These are phyloP conservation scores for Epichloe sylvatica DNA, from an alignment of 2,329 filamentous ascomycete species.

Conservation along the genomic window DNA sequence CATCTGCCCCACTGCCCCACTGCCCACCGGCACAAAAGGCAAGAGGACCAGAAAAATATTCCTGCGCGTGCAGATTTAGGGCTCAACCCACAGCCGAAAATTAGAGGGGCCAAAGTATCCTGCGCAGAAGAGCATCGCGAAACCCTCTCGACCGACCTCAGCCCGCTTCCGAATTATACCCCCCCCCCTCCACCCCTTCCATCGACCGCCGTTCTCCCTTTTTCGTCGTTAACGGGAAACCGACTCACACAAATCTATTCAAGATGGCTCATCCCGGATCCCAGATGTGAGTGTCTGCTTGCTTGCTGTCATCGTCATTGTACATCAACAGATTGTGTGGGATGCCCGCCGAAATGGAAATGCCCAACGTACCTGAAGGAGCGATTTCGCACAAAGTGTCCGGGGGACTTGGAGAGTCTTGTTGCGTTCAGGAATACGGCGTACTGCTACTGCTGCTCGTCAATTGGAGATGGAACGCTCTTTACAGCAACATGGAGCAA, in stretches of 20 bases:
- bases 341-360: background rate
- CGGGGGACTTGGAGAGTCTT: background rate
- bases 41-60: background rate
- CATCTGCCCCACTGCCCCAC: background rate
- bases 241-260: slow-evolving; percentile 18
- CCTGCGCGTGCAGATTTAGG: slow-evolving; percentile 12
- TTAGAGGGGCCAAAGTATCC: slow-evolving; percentile 5
- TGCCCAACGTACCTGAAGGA: background rate
- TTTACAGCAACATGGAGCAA: background rate
- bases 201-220: slow-evolving; percentile 17
- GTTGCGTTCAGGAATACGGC: background rate
- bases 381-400: background rate
- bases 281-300: slow-evolving; percentile 41
- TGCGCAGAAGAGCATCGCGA: slow-evolving; percentile 6
- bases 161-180: slow-evolving; percentile 6
- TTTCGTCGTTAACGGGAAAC: slow-evolving; percentile 15
- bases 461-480: background rate
- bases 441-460: background rate
- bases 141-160: slow-evolving; percentile 3
- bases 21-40: background rate
- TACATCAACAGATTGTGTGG: background rate
- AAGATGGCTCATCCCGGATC: slow-evolving; percentile 48
- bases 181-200: slow-evolving; percentile 1
- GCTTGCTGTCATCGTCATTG: background rate
- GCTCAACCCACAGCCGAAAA: slow-evolving; percentile 18